Percentiles rank a stretch among this genome's conserved stretches.
phyloP scores from a whole-genome alignment of 768 basidiomycete species.

The Exsudoporus frostii region DNA sequence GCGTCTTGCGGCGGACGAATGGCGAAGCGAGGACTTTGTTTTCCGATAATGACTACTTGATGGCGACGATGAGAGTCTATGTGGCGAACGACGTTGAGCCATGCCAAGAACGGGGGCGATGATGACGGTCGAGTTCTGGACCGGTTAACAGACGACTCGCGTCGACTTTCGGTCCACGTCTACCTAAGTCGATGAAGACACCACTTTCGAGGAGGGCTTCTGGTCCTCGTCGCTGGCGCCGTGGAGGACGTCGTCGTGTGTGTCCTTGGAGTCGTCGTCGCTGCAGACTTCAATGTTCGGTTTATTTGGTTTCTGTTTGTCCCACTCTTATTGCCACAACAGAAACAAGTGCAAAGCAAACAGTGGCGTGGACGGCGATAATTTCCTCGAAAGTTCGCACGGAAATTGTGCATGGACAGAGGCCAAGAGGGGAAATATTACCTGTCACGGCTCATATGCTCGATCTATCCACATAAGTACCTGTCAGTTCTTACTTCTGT shows the following conservation, averaged over 20 bases:
- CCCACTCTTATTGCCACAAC: slow-evolving; percentile 24
- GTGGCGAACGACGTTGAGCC: slow-evolving; percentile 44
- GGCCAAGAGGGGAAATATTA: slow-evolving; percentile 1
- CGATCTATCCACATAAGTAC: not conserved
- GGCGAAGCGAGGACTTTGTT: slow-evolving; percentile 30
- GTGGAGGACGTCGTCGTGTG: slow-evolving; percentile 21
- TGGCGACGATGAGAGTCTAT: slow-evolving; percentile 38
- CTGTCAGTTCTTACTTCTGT: not conserved
- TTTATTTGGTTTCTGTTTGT: slow-evolving; percentile 32
- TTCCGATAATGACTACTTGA: slow-evolving; percentile 25
- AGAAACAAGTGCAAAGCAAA: slow-evolving; percentile 27
- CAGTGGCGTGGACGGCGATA: slow-evolving; percentile 12
- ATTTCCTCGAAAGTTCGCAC: slow-evolving; percentile 9
- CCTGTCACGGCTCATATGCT: not conserved
- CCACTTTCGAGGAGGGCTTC: slow-evolving; percentile 1
- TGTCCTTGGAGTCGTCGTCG: slow-evolving; percentile 31
- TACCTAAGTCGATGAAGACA: not conserved
- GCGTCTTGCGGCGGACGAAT: slow-evolving; percentile 40
- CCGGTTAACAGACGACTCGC: slow-evolving; percentile 10
- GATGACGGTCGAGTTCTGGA: slow-evolving; percentile 13
- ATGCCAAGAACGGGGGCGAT: slow-evolving; percentile 29
- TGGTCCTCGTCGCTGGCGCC: slow-evolving; percentile 19
- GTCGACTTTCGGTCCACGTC: slow-evolving; percentile 7
- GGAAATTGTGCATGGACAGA: not conserved
- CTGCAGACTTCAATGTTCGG: slow-evolving; percentile 23